A percentile compares a stretch with the other conserved stretches of the same genome.
phyloP scores from a whole-genome alignment of 2,329 filamentous ascomycete genomes.

The Monosporascus sp. region DNA sequence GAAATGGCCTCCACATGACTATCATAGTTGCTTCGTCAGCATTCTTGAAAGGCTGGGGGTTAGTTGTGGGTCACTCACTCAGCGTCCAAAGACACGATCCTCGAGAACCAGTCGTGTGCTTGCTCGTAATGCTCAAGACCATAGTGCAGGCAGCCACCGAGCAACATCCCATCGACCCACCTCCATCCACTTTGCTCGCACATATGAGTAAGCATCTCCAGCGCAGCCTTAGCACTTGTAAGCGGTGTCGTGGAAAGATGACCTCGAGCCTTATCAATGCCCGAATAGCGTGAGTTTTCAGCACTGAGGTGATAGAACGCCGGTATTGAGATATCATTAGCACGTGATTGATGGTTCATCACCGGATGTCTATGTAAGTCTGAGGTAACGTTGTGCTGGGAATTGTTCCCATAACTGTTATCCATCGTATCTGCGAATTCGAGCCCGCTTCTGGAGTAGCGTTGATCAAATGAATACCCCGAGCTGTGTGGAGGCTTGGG shows the following conservation, averaged over 20 bases:
- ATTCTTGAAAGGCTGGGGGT: background rate
- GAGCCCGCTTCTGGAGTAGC: conserved; percentile 10
- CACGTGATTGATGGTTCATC: conserved; percentile 11
- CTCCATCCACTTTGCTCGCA: conserved; percentile 78
- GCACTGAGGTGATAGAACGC: conserved; percentile 19
- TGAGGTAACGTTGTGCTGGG: conserved; percentile 7
- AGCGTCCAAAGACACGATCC: conserved; percentile 52
- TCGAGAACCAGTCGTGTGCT: conserved; percentile 68
- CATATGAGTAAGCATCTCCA: conserved; percentile 67
- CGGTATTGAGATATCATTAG: conserved; percentile 10
- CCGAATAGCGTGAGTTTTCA: conserved; percentile 14
- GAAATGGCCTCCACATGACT: conserved; percentile 91
- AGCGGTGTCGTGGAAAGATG: conserved; percentile 35
- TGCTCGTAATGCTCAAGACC: conserved; percentile 80
- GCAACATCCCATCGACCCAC: conserved; percentile 89
- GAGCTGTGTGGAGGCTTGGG: conserved; percentile 29
- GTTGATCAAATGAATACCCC: conserved; percentile 9
- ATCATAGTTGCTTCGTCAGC: conserved; percentile 13
- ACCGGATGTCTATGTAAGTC: conserved; percentile 9
- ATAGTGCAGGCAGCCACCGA: conserved; percentile 89
- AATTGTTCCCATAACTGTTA: conserved; percentile 7
- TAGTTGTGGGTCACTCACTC: conserved; percentile 37
- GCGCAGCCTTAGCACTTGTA: conserved; percentile 57
- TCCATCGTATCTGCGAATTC: conserved; percentile 8
- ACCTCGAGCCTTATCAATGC: conserved; percentile 14